Conservation (phyloP, 164 flowering plant genomes). For the Santalum album region DNA sequence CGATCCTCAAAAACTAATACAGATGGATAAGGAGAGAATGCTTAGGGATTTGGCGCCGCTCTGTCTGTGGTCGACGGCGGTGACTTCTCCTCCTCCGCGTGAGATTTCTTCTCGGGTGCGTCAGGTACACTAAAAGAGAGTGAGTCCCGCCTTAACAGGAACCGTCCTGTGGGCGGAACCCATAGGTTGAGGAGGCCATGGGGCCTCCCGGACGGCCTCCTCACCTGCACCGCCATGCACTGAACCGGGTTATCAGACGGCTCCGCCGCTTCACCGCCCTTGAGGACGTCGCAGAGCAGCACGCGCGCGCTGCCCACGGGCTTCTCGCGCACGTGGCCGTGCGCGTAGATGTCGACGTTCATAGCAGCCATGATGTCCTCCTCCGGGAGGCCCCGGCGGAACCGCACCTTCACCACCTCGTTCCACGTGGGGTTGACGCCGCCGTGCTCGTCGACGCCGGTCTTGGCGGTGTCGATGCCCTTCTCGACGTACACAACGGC, state of each 20-base stretch:
- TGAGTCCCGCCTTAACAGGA: slow-evolving; percentile 25
- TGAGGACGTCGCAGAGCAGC: slow-evolving; percentile 32
- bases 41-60: no score
- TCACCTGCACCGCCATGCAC: slow-evolving; percentile 32
- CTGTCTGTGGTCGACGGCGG: no score
- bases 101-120: slow-evolving; percentile 7
- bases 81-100: not conserved
- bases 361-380: slow-evolving; percentile 26
- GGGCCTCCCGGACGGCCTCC: slow-evolving; percentile 31
- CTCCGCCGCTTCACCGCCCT: slow-evolving; percentile 26
- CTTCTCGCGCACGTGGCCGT: slow-evolving; percentile 34
- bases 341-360: slow-evolving; percentile 37
- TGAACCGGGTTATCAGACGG: slow-evolving; percentile 36
- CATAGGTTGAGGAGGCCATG: slow-evolving; percentile 35
- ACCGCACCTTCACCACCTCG: slow-evolving; percentile 29
- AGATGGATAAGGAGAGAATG: no score
- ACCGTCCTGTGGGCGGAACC: slow-evolving; percentile 39
- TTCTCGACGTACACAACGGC: slow-evolving; percentile 33
- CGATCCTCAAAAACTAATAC: no score
- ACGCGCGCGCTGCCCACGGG: slow-evolving; percentile 40
- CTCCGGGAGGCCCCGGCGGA: slow-evolving; percentile 17
- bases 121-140: slow-evolving; percentile 24
- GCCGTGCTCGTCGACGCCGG: slow-evolving; percentile 31
- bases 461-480: slow-evolving; percentile 19
- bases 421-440: slow-evolving; percentile 32